Evolutionary conservation across 768 basidiomycete genomes (phyloP).

Genomic region (Dendrothele bispora): DNA sequence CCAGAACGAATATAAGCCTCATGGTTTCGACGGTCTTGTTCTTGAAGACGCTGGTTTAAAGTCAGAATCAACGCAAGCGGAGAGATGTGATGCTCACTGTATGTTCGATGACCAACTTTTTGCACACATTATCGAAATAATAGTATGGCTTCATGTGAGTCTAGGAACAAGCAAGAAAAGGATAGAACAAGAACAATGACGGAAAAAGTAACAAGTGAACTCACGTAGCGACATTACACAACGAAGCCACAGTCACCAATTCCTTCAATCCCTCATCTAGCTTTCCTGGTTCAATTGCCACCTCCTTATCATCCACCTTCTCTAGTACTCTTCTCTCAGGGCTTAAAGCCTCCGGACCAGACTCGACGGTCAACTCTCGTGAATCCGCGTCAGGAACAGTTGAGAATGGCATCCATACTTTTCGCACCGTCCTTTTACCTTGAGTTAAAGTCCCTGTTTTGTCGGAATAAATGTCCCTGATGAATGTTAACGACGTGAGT

Average conservation of each 20-base stretch:
- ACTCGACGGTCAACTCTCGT: constrained; percentile 34
- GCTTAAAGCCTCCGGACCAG: constrained; percentile 29
- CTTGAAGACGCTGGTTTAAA: constrained; percentile 77
- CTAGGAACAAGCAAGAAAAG: too few relatives aligned
- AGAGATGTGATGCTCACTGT: constrained; percentile 51
- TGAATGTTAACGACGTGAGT: too few relatives aligned
- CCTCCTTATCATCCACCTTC: too few relatives aligned
- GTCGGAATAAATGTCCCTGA: constrained; percentile 46
- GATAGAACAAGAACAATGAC: too few relatives aligned
- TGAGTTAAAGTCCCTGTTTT: too few relatives aligned
- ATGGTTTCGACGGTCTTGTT: constrained; percentile 94
- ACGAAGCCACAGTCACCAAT: too few relatives aligned
- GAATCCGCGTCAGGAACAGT: too few relatives aligned
- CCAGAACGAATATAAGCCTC: constrained; percentile 99
- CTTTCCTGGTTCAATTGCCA: too few relatives aligned
- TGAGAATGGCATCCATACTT: constrained; percentile 34
- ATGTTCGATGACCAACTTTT: constrained; percentile 90
- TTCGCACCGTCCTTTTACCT: constrained; percentile 42
- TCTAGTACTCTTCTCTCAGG: constrained; percentile 26
- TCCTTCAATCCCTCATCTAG: too few relatives aligned
- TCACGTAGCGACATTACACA: too few relatives aligned
- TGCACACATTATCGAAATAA: constrained; percentile 89
- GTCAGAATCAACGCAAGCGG: not conserved
- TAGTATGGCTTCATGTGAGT: too few relatives aligned
- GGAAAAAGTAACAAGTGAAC: too few relatives aligned